Percentiles rank a stretch among this genome's conserved stretches.
phyloP scores from a whole-genome alignment of 164 flowering plant species.

The Chimonanthus salicifolius region DNA sequence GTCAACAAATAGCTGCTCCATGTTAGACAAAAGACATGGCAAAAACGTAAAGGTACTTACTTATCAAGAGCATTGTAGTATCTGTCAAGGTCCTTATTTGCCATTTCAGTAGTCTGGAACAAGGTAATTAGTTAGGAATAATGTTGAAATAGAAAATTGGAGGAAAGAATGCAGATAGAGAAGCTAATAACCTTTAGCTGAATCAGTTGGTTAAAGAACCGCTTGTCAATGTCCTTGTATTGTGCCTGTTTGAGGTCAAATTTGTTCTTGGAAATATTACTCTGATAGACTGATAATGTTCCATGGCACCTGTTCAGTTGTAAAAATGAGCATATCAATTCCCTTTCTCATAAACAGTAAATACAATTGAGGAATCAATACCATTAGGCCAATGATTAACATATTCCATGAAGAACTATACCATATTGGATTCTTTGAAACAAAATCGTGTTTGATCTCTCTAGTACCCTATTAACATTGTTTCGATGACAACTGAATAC shows the following conservation, averaged over 20 bases:
- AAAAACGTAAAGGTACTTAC: slow-evolving; percentile 34
- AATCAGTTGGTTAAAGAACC: slow-evolving; percentile 86
- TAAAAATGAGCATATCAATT: slow-evolving; percentile 4
- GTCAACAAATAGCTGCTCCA: too few species aligned
- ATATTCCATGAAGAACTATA: background rate
- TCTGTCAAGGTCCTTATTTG: slow-evolving; percentile 96
- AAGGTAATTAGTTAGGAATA: slow-evolving; percentile 4
- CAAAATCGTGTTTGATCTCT: too few species aligned
- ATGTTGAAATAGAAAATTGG: background rate
- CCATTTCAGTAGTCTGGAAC: slow-evolving; percentile 97
- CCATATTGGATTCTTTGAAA: too few species aligned
- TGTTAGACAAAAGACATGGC: background rate
- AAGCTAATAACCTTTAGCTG: slow-evolving; percentile 70
- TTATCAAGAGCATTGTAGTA: slow-evolving; percentile 97
- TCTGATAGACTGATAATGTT: slow-evolving; percentile 78
- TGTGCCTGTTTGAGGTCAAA: slow-evolving; percentile 82
- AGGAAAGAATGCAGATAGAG: background rate
- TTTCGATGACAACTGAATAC: too few species aligned
- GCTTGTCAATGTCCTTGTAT: slow-evolving; percentile 90
- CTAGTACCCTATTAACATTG: too few species aligned
- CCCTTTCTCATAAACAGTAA: background rate
- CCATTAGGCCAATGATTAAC: background rate
- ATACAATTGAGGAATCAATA: background rate
- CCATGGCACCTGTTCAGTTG: slow-evolving; percentile 81
- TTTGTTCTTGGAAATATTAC: slow-evolving; percentile 67